Base-by-base conservation (phyloP, 371 early-diverging fungal species). In the Lichtheimia hyalospora region DNA sequence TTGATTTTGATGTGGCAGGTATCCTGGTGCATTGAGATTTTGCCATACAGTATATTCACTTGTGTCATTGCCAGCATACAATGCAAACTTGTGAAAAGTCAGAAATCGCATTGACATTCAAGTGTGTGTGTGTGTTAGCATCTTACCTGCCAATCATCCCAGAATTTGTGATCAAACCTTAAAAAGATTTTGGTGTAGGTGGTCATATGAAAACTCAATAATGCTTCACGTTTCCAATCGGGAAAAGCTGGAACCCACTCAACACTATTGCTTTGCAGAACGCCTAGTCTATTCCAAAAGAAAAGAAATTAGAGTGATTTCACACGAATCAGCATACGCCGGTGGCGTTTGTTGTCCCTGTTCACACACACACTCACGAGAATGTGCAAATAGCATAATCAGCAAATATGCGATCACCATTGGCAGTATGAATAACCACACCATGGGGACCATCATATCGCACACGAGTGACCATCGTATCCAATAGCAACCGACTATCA, bases 301-400 rank as follows among this genome's bases (percentile, higher is more conserved):
- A 48, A 18, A 3, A 43, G 44, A n/a, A 6, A 6, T 3, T n/a
- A 16, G 46, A 21, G 46, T 16, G 21, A 46, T 34, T 34, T 34
- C 34, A 34, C 34, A 34, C 34, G 34, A 27, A 1, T 27, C 1
- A 0, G 27, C 34, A 10, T 8, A 34, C 34, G 34, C 34, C 34
- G 2, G 34, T 34, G 34, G 34, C 34, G 34, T 34, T 34, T 34
- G 34, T 34, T 34, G 34, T 10, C 34, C 8, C 34, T 34, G 34
- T 8, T 8, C 18, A 18, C 21, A 21, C 8, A 21, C 7, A 43
- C 3, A 46, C 68, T 66, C 68, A 69, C 71, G 77, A 75, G 51
- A 80, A 80, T n/a, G 81, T 77, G 48, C 75, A 75, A n/a, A 80
- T 69, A 15, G 72, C 75, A 65, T 69, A 73, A 13, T 80, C 75